phyloP scores from a whole-genome alignment of 2,329 filamentous ascomycete genomes.

The Sporothrix mexicana region DNA sequence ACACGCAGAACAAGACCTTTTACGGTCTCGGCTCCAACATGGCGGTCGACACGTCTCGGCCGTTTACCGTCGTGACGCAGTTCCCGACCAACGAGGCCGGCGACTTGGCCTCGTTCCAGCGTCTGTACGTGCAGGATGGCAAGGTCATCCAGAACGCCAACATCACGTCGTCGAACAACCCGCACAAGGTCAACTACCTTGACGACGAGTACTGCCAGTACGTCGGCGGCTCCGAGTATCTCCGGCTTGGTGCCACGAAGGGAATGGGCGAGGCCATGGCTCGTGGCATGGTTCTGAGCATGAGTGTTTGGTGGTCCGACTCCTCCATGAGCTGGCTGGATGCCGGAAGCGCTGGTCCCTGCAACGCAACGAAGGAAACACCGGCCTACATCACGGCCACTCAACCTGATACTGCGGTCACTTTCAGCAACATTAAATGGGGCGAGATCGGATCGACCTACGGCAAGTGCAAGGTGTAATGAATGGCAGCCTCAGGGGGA shows the following conservation, averaged over 20 bases:
- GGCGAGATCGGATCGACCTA: constrained; percentile 64
- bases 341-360: constrained; percentile 54
- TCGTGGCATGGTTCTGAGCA: constrained; percentile 52
- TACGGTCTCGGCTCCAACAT: constrained; percentile 48
- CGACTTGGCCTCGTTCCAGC: not conserved
- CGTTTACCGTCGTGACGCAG: constrained; percentile 67
- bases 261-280: constrained; percentile 57
- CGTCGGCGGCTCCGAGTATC: constrained; percentile 53
- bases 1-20: constrained; percentile 64
- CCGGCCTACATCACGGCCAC: constrained; percentile 55
- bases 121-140: constrained; percentile 6
- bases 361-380: constrained; percentile 58
- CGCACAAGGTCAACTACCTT: constrained; percentile 1
- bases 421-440: constrained; percentile 63
- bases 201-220: constrained; percentile 24
- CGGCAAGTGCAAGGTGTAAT: constrained; percentile 8
- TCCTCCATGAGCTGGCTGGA: constrained; percentile 59
- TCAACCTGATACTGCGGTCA: constrained; percentile 56
- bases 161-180: constrained; percentile 41
- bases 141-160: not conserved
- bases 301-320: constrained; percentile 57
- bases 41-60: constrained; percentile 62
- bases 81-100: constrained; percentile 46
- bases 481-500: too few species aligned
- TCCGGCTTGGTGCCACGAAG: constrained; percentile 54